Evolutionary conservation across 495 filamentous ascomycete genomes (phyloP), one percentile per base, ranked within the genome.

Genomic region (Articulospora tetracladia): DNA sequence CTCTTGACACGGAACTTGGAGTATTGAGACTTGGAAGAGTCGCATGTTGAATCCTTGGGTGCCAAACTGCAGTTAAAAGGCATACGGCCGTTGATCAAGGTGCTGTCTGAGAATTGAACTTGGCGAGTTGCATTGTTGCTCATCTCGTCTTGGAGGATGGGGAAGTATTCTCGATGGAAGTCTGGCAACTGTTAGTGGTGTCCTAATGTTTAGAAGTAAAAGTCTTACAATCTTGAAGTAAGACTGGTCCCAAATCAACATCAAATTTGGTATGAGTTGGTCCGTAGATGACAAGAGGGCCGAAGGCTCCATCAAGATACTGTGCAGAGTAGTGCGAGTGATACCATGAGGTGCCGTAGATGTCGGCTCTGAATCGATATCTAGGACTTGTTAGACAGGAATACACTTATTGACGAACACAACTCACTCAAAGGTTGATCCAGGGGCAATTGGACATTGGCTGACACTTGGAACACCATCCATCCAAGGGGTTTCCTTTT

Each of bases 211-310:
- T 81, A 53, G 23, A 62, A 57, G 53, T 79, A 76, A 59, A 80
- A 78, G 80, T 81, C 92, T 63, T 91, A 89, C 6, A 81, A 86
- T 39, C 90, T 68, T 3, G 80, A 81, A 46, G 84, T 57, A 1
- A 80, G 74, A 61, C 84, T 69, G 69, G 53, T 92, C 88, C 57
- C 87, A 81, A 85, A 65, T 88, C 90, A 63, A 82, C 65, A 36
- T 36, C 53, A 19, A 17, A 32, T 64, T 83, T 88, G 1, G 70
- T 60, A n/a, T 70, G 69, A 1, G 66, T 65, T 20, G 72, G 73
- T 0, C 74, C 74, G 27, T 73, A 64, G 53, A 76, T 71, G 55
- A 80, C 63, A 15, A 84, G 70, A 76, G 72, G 61, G n/a, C 81
- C 81, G 19, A 73, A 66, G 11, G 78, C 66, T 3, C 81, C 81